These are phyloP conservation scores for Fusarium sulawesiense DNA, from an alignment of 2,329 filamentous ascomycete genomes.

Conservation along the genomic window DNA sequence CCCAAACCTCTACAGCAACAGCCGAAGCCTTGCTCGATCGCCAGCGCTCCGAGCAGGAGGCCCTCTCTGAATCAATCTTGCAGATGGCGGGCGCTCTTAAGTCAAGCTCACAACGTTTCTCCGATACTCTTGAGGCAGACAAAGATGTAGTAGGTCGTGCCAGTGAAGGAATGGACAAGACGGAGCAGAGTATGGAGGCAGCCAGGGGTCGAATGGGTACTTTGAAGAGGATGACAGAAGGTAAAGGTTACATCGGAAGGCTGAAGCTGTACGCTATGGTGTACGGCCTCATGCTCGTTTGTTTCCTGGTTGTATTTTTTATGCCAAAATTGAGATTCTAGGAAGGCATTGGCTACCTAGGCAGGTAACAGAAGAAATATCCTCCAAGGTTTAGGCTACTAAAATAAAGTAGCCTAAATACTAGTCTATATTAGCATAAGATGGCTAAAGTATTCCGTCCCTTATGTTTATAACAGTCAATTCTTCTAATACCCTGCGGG, in stretches of 20 bases:
- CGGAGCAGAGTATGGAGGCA: constrained; percentile 78
- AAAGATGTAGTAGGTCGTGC: constrained; percentile 79
- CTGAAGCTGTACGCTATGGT: constrained; percentile 88
- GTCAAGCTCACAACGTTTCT: constrained; percentile 77
- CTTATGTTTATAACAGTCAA: no score
- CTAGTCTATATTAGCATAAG: no score
- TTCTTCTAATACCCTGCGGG: no score
- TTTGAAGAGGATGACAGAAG: constrained; percentile 84
- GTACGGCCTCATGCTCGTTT: constrained; percentile 80
- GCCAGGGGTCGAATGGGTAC: constrained; percentile 82
- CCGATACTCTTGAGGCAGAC: constrained; percentile 74
- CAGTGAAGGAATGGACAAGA: constrained; percentile 80
- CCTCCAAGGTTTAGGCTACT: no score
- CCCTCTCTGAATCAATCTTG: constrained; percentile 83
- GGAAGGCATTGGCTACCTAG: not conserved
- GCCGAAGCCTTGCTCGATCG: constrained; percentile 80
- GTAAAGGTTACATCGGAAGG: constrained; percentile 86
- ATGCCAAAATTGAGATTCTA: constrained; percentile 90
- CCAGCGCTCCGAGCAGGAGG: constrained; percentile 84
- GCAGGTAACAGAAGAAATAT: no score
- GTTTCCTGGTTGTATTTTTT: constrained; percentile 84
- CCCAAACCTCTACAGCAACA: constrained; percentile 60
- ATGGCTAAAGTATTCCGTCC: no score
- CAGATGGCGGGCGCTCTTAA: constrained; percentile 83
- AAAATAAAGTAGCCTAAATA: no score